Base-by-base conservation (phyloP, 805 yeast genomes). In the Cyberlindnera petersonii region DNA sequence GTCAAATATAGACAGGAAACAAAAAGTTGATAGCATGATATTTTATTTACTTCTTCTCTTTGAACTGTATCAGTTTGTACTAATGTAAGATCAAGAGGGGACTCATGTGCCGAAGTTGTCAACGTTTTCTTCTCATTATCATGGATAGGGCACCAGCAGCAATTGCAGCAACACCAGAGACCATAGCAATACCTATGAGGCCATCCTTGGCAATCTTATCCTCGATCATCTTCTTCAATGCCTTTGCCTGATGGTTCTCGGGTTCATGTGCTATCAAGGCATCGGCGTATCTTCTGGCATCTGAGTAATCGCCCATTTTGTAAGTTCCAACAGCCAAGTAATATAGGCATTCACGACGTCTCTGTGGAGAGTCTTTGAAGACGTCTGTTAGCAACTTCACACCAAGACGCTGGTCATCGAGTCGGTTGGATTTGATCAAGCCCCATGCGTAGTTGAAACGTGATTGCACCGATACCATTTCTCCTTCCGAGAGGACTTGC, bases 391-490 rank as follows among this genome's bases (percentile, higher is more conserved):
- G 67, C 21, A 91, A 69, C 39, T 76, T 79, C 14, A 93, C 77
- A 0, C 98, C 99, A 35, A 82, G 70, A 50, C 82, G 72, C 55
- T 86, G 94, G 45, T 85, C 82, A 27, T 68, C 71, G 17, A 69
- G 67, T 35, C 71, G 69, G 35, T 61, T 57, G 2, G 95, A 79
- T 59, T 87, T 89, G 46, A 94, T 76, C 35, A 93, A 68, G 4
- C 94, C 98, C 98, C 99, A 93, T 0, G 97, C 95, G 53, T 85
- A 86, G 62, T 94, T 93, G 72, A 93, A 93, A 42, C 79, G 75
- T 3, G 96, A 82, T 60, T 88, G 97, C 0, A 85, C 72, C 0
- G 89, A 72, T 0, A 86, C 88, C 27, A 73, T 68, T 5, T 93
- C 95, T 23, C 84, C 80, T 58, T 93, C 98, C 2, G 82, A 69